phyloP scores from a whole-genome alignment of 2,329 filamentous ascomycete species.

The Penicillium griseofulvum region DNA sequence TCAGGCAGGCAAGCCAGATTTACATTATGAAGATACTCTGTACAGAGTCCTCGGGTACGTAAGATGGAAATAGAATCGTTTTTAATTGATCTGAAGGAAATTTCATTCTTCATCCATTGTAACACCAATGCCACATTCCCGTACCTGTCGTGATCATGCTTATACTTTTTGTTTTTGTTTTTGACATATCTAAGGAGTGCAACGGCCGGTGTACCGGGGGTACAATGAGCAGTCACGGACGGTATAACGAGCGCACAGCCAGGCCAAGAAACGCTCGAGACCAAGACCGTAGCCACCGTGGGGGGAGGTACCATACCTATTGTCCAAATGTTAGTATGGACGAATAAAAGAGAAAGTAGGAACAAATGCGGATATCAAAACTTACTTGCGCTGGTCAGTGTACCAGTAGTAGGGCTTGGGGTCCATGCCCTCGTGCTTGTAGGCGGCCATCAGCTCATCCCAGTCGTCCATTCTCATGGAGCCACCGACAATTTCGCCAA shows the following conservation, averaged over 20 bases:
- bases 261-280: constrained; percentile 74
- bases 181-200: constrained; percentile 42
- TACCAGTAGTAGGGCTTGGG: constrained; percentile 95
- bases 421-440: constrained; percentile 81
- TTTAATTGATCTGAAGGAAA: not conserved
- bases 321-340: constrained; percentile 3
- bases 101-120: not conserved
- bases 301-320: constrained; percentile 81
- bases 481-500: constrained; percentile 94
- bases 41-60: not conserved
- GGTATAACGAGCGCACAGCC: constrained; percentile 65
- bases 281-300: constrained; percentile 94
- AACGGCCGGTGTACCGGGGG: constrained; percentile 51
- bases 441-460: constrained; percentile 84
- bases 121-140: constrained; percentile 5
- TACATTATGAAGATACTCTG: not conserved
- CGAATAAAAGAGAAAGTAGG: not conserved
- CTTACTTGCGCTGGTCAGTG: constrained; percentile 91
- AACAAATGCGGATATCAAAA: constrained; percentile 25
- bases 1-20: not conserved
- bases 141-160: constrained; percentile 9
- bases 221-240: constrained; percentile 59
- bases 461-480: constrained; percentile 94
- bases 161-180: constrained; percentile 3
- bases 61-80: not conserved